A percentile compares a stretch with the other conserved stretches of the same genome.
phyloP scores from a whole-genome alignment of 1,139 yeast species.

The Zygosaccharomyces pseudobailii region DNA sequence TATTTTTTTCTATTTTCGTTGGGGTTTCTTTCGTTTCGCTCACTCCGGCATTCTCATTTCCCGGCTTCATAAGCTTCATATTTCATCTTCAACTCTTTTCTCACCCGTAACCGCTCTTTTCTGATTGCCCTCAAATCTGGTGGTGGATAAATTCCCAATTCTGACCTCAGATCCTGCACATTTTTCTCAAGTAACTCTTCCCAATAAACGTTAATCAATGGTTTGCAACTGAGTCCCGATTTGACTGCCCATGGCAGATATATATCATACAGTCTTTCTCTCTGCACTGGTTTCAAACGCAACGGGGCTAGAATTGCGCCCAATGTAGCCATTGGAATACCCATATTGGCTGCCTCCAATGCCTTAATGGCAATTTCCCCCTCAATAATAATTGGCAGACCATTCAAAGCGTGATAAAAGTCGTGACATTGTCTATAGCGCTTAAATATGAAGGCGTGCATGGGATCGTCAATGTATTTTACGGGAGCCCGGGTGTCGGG shows the following conservation, averaged over 20 bases:
- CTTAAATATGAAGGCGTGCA: slow-evolving; percentile 85
- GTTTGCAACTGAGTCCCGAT: slow-evolving; percentile 69
- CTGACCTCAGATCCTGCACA: slow-evolving; percentile 64
- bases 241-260: slow-evolving; percentile 88
- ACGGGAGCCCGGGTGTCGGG: slow-evolving; percentile 94
- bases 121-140: slow-evolving; percentile 76
- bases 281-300: slow-evolving; percentile 51
- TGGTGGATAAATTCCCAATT: slow-evolving; percentile 55
- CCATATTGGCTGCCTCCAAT: slow-evolving; percentile 86
- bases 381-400: slow-evolving; percentile 85
- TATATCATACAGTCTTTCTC: slow-evolving; percentile 45
- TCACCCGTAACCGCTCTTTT: slow-evolving; percentile 30
- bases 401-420: slow-evolving; percentile 89
- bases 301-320: slow-evolving; percentile 88
- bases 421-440: slow-evolving; percentile 96
- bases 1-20: neutral
- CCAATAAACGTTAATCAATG: slow-evolving; percentile 90
- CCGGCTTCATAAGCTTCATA: slow-evolving; percentile 20
- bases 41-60: neutral
- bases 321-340: slow-evolving; percentile 92
- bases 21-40: neutral
- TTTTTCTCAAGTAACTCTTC: slow-evolving; percentile 74
- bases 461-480: slow-evolving; percentile 80
- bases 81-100: slow-evolving; percentile 25
- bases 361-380: slow-evolving; percentile 94